Evolutionary conservation across 2,329 filamentous ascomycete genomes (phyloP).

Genomic region (Ceratocystiopsis brevicomis): DNA sequence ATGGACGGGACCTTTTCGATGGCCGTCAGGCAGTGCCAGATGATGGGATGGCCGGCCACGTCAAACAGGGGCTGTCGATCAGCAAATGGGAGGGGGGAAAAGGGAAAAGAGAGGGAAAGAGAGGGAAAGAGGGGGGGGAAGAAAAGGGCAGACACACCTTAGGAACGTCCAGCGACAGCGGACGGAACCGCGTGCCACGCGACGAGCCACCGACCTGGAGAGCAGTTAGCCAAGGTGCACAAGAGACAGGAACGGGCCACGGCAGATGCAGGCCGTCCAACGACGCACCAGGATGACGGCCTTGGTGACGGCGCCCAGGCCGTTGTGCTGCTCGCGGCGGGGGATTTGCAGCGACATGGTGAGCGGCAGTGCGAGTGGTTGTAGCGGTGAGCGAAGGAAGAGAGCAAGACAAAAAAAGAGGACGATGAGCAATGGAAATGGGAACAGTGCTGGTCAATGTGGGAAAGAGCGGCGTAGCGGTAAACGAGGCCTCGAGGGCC

Average conservation of each 20-base stretch:
- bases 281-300: conserved; percentile 66
- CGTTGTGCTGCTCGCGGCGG: conserved; percentile 29
- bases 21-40: conserved; percentile 91
- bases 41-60: conserved; percentile 93
- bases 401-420: not conserved
- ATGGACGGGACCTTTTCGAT: conserved; percentile 78
- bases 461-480: too few relatives aligned
- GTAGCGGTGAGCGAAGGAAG: not conserved
- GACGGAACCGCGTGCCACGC: conserved; percentile 85
- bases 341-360: conserved; percentile 40
- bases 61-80: conserved; percentile 71
- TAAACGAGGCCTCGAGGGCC: too few relatives aligned
- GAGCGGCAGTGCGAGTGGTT: not conserved
- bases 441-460: too few relatives aligned
- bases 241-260: too few relatives aligned
- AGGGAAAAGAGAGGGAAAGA: not conserved
- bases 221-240: not conserved
- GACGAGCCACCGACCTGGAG: conserved; percentile 79
- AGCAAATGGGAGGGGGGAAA: not conserved
- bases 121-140: not conserved
- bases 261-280: too few relatives aligned
- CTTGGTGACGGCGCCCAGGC: conserved; percentile 51
- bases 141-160: conserved; percentile 39
- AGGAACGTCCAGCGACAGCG: conserved; percentile 84
- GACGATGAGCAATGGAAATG: too few relatives aligned